A percentile compares a stretch with the other conserved stretches of the same genome.
Conservation (phyloP, 2,329 filamentous ascomycete species). For the Clarireedia hainanense region DNA sequence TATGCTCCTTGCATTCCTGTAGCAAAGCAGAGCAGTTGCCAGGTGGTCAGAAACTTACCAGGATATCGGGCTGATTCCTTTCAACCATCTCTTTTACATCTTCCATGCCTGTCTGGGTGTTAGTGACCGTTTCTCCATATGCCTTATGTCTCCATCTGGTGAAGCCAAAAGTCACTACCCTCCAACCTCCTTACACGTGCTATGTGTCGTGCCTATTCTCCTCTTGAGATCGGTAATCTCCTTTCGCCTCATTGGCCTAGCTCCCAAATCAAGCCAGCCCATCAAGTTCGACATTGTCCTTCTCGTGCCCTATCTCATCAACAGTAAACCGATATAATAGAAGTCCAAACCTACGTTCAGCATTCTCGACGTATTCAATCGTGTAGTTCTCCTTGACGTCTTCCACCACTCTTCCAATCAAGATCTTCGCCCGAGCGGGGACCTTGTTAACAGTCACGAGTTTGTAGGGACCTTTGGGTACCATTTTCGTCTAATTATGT, state of each 20-base stretch:
- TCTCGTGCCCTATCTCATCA: too few relatives aligned
- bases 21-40: too few relatives aligned
- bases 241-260: too few relatives aligned
- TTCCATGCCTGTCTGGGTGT: slow-evolving; percentile 38
- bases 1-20: too few relatives aligned
- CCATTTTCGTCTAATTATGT: slow-evolving; percentile 11
- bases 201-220: too few relatives aligned
- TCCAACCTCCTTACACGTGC: background rate
- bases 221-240: too few relatives aligned
- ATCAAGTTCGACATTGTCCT: too few relatives aligned
- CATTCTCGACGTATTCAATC: slow-evolving; percentile 55
- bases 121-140: background rate
- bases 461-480: slow-evolving; percentile 48
- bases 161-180: background rate
- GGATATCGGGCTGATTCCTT: slow-evolving; percentile 43
- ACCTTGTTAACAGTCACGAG: slow-evolving; percentile 62
- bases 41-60: slow-evolving; percentile 34
- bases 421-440: slow-evolving; percentile 53
- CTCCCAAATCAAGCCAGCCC: too few relatives aligned
- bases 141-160: background rate
- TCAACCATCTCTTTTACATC: slow-evolving; percentile 47
- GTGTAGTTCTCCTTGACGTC: slow-evolving; percentile 55
- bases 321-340: background rate
- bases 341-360: slow-evolving; percentile 40
- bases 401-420: slow-evolving; percentile 55